Conservation (phyloP, 176 grass and related monocot species). For the Melocanna baccifera region DNA sequence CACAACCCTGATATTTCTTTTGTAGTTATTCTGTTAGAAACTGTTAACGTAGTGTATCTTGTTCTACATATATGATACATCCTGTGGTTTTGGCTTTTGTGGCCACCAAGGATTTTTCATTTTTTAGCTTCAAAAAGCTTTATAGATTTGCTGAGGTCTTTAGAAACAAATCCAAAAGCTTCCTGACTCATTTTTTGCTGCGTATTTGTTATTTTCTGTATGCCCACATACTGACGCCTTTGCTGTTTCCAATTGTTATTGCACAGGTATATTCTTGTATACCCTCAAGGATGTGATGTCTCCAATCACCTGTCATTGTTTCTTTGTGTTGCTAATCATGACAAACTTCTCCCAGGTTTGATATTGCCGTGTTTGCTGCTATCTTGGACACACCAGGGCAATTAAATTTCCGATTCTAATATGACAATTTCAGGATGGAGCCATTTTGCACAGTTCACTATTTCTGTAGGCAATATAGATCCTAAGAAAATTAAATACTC, state of each 20-base stretch:
- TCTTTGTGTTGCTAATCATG: conserved; percentile 95
- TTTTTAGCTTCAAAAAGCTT: conserved; percentile 18
- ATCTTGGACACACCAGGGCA: conserved; percentile 3
- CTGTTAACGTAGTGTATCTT: background rate
- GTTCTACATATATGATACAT: background rate
- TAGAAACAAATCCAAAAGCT: background rate
- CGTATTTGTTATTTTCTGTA: background rate
- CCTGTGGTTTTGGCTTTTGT: background rate
- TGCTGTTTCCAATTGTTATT: conserved; percentile 26
- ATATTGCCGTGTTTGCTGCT: conserved; percentile 25
- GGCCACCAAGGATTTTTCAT: background rate
- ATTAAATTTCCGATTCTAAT: conserved; percentile 12
- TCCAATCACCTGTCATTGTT: conserved; percentile 96
- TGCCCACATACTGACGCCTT: background rate
- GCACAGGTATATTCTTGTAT: conserved; percentile 97
- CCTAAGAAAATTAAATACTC: conserved; percentile 98
- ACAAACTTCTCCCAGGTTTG: conserved; percentile 96
- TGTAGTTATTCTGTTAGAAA: conserved; percentile 19
- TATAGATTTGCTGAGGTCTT: background rate
- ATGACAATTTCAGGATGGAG: conserved; percentile 75
- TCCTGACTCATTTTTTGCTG: conserved; percentile 8
- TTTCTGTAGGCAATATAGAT: conserved; percentile 96
- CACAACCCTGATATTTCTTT: background rate
- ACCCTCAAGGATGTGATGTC: conserved; percentile 95
- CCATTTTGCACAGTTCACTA: conserved; percentile 96